Base-by-base conservation (phyloP, 495 filamentous ascomycete genomes). In the Penicillium angulare region DNA sequence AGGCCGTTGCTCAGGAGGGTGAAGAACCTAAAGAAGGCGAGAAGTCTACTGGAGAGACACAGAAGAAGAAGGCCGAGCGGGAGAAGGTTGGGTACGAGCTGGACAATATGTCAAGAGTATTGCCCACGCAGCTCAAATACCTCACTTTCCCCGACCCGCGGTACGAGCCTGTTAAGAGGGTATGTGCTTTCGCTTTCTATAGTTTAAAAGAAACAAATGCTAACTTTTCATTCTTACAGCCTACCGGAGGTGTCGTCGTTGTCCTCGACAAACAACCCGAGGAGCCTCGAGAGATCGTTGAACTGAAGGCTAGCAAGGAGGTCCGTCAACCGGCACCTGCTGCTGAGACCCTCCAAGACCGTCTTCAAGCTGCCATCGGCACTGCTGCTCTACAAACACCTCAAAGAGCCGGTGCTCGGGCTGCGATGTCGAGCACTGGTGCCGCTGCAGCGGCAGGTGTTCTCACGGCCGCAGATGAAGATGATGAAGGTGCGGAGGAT, bases 31-130 rank as follows among this genome's bases (percentile, higher is more conserved):
- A 86, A 66, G 81, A 83, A 12, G 79, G 79, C 17, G 86, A 88
- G 22, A 88, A 87, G 69, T 81, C 81, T 41, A 55, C 68, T 7
- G 68, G 63, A 0, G 81, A 82, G 44, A 63, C 67, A 12, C 67
- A 74, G 52, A 87, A 84, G 76, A 96, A 92, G 81, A 95, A 89
- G 77, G 75, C 78, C 7, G 95, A 97, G 73, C 95, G 93, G 73
- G 93, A 98, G 71, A 96, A 95, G 79, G 83, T 95, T 39, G 93
- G 95, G 41, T 97, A 93, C 63, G 90, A 95, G 53, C 74, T 97
- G 47, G 89, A 95, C 63, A 99, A 99, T 75, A 91, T 99, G 90
- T 92, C 88, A 26, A 79, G 95, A 48, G 92, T 97, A 24, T 79
- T 99, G 17, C 95, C 92, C 1, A 86, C 83, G 47, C 95, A 99